Evolutionary conservation across 352 stramenopile genomes (phyloP), one percentile per base, ranked within the genome.

Genomic region (Globisporangium abappressorium): DNA sequence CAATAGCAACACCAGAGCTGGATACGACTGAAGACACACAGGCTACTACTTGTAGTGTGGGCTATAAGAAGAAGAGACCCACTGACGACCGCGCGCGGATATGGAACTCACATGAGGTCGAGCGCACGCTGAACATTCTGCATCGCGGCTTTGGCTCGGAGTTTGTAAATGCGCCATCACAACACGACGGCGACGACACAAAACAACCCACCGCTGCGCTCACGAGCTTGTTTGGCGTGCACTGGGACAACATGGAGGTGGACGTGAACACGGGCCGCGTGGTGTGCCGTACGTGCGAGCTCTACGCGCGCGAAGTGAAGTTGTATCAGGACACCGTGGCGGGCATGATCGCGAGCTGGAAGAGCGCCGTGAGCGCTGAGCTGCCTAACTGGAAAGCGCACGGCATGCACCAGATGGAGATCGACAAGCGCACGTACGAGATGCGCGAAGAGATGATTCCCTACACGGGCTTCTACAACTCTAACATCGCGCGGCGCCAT

Each of bases 391-490:
- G 79, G 79, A 87, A 84, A 70, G 72, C 79, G 30, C 62, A 75
- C 51, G 77, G 77, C 0, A 70, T 87, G 75, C 79, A 87, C 64
- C 79, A 87, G 63, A 87, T 87, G 77, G 79, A 82, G 70, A 87
- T 87, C 63, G 79, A 87, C 57, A 71, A 75, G 68, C 75, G 70
- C 14, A 84, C 79, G 18, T 87, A 87, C 75, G 79, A 81, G 64
- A 82, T 87, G 77, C 59, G 79, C 46, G 75, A 84, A 51, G 72
- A 84, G 34, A 84, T 87, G 77, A 82, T 87, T 62, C 79, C 79
- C n/a, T 81, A 84, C 66, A 74, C 65, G 41, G 79, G 79, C 26
- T 87, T 79, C 67, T 83, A 84, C 67, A 87, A 78, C 36, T 84
- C 79, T 20, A 87, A 87, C 57, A 64, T 87, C 30, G 75, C 79